These are phyloP conservation scores for Microbotryomycetes sp. DNA, from an alignment of 1,284 basidiomycete genomes.

Conservation along the genomic window DNA sequence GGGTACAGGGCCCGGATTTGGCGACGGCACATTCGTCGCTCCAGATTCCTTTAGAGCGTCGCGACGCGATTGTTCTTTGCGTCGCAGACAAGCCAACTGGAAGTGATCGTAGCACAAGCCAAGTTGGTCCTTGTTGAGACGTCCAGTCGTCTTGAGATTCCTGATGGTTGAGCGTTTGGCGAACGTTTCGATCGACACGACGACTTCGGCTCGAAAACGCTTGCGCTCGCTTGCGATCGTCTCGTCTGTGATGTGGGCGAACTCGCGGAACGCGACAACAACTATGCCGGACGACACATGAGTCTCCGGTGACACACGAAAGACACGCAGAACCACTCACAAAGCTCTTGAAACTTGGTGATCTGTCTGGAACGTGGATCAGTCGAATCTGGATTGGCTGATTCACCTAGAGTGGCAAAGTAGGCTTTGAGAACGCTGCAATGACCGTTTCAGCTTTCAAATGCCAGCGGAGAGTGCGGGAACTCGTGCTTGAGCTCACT, in stretches of 20 bases:
- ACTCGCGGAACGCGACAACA: conserved; percentile 93
- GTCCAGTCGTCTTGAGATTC: conserved; percentile 73
- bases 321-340: conserved; percentile 4
- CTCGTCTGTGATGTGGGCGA: conserved; percentile 87
- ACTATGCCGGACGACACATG: conserved; percentile 10
- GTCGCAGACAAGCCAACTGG: conserved; percentile 36
- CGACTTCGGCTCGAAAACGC: conserved; percentile 81
- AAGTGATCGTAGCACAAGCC: conserved; percentile 84
- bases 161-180: conserved; percentile 90
- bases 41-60: neutral
- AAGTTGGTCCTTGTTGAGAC: conserved; percentile 83
- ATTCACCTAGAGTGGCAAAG: conserved; percentile 87
- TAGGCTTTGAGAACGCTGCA: conserved; percentile 83
- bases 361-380: conserved; percentile 90
- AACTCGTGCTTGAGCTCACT: conserved; percentile 47
- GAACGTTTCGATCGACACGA: conserved; percentile 90
- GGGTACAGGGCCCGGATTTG: neutral
- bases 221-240: conserved; percentile 82
- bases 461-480: neutral
- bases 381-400: conserved; percentile 81
- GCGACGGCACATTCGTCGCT: neutral
- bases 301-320: neutral
- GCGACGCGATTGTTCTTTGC: conserved; percentile 21
- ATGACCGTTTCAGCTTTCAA: neutral
- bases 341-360: conserved; percentile 93